Base-by-base conservation (phyloP, 164 flowering plant species). In the Stephania japonica region DNA sequence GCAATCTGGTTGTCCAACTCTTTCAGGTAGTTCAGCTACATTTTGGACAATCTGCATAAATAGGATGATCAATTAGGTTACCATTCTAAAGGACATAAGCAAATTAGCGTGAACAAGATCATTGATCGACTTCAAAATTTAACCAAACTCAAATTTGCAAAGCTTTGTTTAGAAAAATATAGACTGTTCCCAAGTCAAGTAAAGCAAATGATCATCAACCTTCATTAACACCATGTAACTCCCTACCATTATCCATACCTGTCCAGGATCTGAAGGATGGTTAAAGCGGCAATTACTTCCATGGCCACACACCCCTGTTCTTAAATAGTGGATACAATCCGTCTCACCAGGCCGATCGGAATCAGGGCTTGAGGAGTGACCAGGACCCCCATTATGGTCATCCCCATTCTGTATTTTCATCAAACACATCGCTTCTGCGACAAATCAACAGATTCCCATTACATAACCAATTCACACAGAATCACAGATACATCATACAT, bases 1-100 rank as follows among this genome's bases (percentile, higher is more conserved):
- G 80, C 94, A 92, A 72, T 92, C 92, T 43, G 91, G 90, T 72
- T 89, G 88, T 67, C 93, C 94, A 80, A 56, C 85, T 87, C 97
- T 89, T 78, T 89, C 88, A 0, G 97, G 97, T 26, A 90, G 88
- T 72, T 85, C 93, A 69, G 80, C 86, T 75, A 75, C 81, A 50
- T 76, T 73, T 65, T 78, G 85, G 77, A 76, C 79, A 80, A 68
- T 85, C 92, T 91, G 79, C 59, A 70, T 23, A 10, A 62, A 65
- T 64, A 3, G 69, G 21, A 70, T 24, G 5, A 23, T 11, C 63
- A 70, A 44, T 72, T 41, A 72, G 26, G 42, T 71, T 10, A 63
- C 16, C 43, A 9, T 53, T 65, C 25, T n/a, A 59, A 53, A 70
- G 27, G 2, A 44, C 25, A 27, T 25, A 43, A 69, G 23, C 32